A percentile compares a stretch with the other conserved stretches of the same genome.
Evolutionary conservation across 2,329 filamentous ascomycete species (phyloP).

Genomic region (Sarocladiaceae sp.): DNA sequence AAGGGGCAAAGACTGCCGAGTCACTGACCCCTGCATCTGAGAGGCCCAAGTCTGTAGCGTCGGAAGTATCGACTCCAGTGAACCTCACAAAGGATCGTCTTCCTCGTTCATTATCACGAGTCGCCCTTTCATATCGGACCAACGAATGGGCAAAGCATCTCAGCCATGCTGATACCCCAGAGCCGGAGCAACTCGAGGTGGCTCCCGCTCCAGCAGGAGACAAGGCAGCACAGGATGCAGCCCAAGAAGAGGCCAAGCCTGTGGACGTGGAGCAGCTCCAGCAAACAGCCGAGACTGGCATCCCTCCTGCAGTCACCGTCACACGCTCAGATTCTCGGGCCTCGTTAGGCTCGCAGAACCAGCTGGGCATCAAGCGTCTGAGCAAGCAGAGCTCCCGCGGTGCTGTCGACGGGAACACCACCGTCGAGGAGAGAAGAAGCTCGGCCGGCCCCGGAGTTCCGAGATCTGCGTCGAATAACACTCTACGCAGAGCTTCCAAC

Average conservation of each 20-base stretch:
- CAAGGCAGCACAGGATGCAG: conserved; percentile 10
- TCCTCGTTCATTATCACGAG: conserved; percentile 64
- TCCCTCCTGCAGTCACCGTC: conserved; percentile 24
- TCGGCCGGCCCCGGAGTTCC: conserved; percentile 14
- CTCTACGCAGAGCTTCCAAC: conserved; percentile 20
- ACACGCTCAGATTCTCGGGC: conserved; percentile 23
- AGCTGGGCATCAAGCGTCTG: background rate
- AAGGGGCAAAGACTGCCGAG: conserved; percentile 7
- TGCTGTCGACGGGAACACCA: background rate
- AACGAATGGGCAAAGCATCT: conserved; percentile 97
- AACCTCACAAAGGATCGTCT: conserved; percentile 56
- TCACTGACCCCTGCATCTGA: conserved; percentile 19
- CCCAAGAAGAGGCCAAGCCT: conserved; percentile 48
- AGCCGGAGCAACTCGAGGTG: conserved; percentile 53
- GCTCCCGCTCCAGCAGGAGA: conserved; percentile 22
- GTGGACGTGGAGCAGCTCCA: conserved; percentile 59
- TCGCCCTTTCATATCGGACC: conserved; percentile 78
- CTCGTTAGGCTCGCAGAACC: background rate
- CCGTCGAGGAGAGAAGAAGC: background rate
- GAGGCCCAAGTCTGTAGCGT: conserved; percentile 34
- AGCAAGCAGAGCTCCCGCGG: background rate
- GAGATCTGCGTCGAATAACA: conserved; percentile 16
- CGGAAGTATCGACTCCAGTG: conserved; percentile 34
- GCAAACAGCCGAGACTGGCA: conserved; percentile 51
- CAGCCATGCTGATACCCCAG: conserved; percentile 66